These are phyloP conservation scores for Candida sanyaensis DNA, from an alignment of 1,139 yeast species.

Conservation along the genomic window DNA sequence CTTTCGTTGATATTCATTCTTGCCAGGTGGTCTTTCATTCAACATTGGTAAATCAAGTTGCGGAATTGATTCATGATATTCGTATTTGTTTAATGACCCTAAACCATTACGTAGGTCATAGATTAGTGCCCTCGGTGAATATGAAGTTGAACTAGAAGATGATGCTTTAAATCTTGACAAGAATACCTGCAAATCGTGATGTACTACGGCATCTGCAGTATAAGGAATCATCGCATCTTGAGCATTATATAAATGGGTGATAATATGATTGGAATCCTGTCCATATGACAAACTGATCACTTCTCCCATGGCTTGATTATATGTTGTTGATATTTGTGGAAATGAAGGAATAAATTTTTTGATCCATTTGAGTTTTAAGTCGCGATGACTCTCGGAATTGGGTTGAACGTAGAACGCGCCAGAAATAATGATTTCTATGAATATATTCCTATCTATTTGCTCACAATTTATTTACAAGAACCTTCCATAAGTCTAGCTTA, in stretches of 20 bases:
- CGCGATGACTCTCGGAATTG: background rate
- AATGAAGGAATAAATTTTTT: background rate
- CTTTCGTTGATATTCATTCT: constrained; percentile 61
- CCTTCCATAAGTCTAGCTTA: background rate
- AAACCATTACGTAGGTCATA: constrained; percentile 75
- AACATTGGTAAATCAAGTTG: constrained; percentile 6
- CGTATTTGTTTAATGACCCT: constrained; percentile 59
- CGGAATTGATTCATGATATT: constrained; percentile 37
- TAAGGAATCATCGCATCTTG: constrained; percentile 74
- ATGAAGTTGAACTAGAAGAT: constrained; percentile 49
- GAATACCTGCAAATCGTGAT: constrained; percentile 35
- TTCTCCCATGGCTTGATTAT: constrained; percentile 37
- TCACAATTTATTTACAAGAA: background rate
- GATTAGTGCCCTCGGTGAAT: constrained; percentile 73
- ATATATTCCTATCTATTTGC: background rate
- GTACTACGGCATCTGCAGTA: constrained; percentile 24
- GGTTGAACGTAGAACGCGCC: too few relatives aligned
- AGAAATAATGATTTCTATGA: background rate
- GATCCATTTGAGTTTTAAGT: too few relatives aligned
- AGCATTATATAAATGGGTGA: constrained; percentile 77
- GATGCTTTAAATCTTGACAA: constrained; percentile 38
- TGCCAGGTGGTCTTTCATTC: constrained; percentile 18
- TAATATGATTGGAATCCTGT: constrained; percentile 68
- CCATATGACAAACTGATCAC: constrained; percentile 71
- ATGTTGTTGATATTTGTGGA: too few relatives aligned